phyloP scores from a whole-genome alignment of 2,329 filamentous ascomycete species.

The Penicillium sp. region DNA sequence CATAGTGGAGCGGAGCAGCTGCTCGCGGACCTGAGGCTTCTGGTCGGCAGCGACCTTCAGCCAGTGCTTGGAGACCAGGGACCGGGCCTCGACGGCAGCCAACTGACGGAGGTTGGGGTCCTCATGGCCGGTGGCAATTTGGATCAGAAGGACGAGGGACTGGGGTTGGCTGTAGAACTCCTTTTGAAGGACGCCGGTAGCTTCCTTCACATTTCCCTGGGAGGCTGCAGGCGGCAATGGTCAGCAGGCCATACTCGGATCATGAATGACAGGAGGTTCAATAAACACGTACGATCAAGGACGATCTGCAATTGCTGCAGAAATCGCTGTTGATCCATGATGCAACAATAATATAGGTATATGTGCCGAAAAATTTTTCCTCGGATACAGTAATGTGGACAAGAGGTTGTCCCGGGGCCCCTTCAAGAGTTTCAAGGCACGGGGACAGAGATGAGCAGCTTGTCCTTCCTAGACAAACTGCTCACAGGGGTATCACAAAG shows the following conservation, averaged over 20 bases:
- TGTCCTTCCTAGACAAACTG: slow-evolving; percentile 30
- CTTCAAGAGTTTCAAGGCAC: slow-evolving; percentile 6
- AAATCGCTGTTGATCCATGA: slow-evolving; percentile 80
- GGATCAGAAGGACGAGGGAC: slow-evolving; percentile 79
- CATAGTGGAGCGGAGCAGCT: slow-evolving; percentile 79
- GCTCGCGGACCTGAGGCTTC: slow-evolving; percentile 75
- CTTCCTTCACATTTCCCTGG: slow-evolving; percentile 83
- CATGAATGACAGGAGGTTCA: background rate
- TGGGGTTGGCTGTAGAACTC: slow-evolving; percentile 86
- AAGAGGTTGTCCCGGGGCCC: slow-evolving; percentile 19
- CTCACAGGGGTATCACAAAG: slow-evolving; percentile 35
- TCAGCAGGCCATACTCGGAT: slow-evolving; percentile 16
- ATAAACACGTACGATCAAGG: slow-evolving; percentile 68
- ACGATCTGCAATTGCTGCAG: slow-evolving; percentile 82
- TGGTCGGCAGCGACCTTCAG: slow-evolving; percentile 66
- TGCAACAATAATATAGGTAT: slow-evolving; percentile 19
- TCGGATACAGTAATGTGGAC: slow-evolving; percentile 6
- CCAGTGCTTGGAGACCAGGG: slow-evolving; percentile 86
- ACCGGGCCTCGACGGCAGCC: slow-evolving; percentile 83
- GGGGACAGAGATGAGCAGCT: slow-evolving; percentile 28
- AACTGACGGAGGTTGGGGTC: slow-evolving; percentile 74
- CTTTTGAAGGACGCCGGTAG: slow-evolving; percentile 85
- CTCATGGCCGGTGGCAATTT: slow-evolving; percentile 78
- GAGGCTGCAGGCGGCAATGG: slow-evolving; percentile 59
- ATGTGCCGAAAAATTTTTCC: slow-evolving; percentile 10